Evolutionary conservation across 2,329 filamentous ascomycete species (phyloP).

Genomic region (Penicillium corylophilum): DNA sequence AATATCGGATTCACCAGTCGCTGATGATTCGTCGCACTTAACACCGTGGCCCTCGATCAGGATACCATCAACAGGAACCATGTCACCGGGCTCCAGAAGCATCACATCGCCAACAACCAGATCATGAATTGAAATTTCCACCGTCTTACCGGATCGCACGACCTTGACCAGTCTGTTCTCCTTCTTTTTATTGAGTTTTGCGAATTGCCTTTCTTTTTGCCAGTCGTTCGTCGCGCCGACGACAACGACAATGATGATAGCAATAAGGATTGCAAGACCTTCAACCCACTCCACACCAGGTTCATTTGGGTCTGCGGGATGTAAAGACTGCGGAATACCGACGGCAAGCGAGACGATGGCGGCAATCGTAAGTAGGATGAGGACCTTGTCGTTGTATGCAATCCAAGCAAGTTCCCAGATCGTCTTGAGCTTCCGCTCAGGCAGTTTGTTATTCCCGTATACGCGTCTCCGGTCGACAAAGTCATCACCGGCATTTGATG

Average conservation of each 20-base stretch:
- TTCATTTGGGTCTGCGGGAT: conserved; percentile 51
- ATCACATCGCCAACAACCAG: conserved; percentile 73
- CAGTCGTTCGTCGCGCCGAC: conserved; percentile 79
- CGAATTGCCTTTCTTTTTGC: conserved; percentile 79
- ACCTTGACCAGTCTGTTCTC: conserved; percentile 73
- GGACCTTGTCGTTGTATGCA: conserved; percentile 77
- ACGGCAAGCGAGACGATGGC: conserved; percentile 72
- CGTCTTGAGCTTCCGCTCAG: conserved; percentile 67
- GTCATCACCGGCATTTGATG: conserved; percentile 34
- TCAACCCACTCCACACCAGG: conserved; percentile 76
- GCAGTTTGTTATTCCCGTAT: conserved; percentile 67
- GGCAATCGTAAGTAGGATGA: conserved; percentile 69
- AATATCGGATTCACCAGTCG: conserved; percentile 73
- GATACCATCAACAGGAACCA: conserved; percentile 71
- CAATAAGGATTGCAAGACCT: conserved; percentile 74
- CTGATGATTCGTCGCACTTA: conserved; percentile 72
- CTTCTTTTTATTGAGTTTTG: conserved; percentile 77
- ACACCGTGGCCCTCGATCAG: conserved; percentile 65
- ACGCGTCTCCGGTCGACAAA: conserved; percentile 67
- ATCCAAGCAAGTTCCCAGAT: conserved; percentile 73
- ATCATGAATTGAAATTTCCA: conserved; percentile 69
- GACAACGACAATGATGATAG: conserved; percentile 71
- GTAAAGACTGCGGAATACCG: conserved; percentile 69
- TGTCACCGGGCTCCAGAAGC: conserved; percentile 70
- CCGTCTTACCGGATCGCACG: conserved; percentile 69